Base-by-base conservation (phyloP, 1,139 yeast species). In the Ogataea hybrid region DNA sequence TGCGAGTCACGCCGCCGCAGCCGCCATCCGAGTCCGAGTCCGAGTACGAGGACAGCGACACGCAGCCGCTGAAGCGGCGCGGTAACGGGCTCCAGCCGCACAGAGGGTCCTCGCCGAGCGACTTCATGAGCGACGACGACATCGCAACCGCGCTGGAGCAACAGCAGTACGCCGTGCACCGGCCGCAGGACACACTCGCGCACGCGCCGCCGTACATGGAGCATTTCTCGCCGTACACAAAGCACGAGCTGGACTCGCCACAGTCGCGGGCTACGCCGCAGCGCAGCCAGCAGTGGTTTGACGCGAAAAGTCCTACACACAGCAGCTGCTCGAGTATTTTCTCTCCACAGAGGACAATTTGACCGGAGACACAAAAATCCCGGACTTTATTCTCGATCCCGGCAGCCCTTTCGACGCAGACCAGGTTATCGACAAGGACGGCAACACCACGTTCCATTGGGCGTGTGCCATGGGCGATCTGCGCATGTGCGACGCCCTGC, bases 381-480 rank as follows among this genome's bases (percentile, higher is more conserved):
- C 66, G 1, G 50, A 47, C 8, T 61, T 62, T 34, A 49, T 63
- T 6, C 46, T 51, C 3, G 49, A 56, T 30, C 46, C 51, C 0
- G 53, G 69, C 6, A 53, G 67, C 18, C 70, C 67, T 39, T 73
- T 77, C 39, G 70, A 72, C 48, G 69, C 77, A 25, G 68, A 73
- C 46, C 77, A 75, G 51, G 68, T 77, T 1, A 73, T 77, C 7
- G 83, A 77, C 52, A 70, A 69, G 47, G 82, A 77, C 30, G 82
- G 82, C 0, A 76, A 77, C 54, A 74, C 81, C 0, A 65, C 76
- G 2, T 74, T 77, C 49, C 83, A 77, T 57, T 77, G 82, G 82
- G 81, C 82, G 1, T 77, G 83, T 54, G 73, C 81, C 7, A 75
- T 77, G 80, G 82, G 79, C 1, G 78, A 75, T 50, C 57, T 68